Base-by-base conservation (phyloP, 768 basidiomycete genomes). In the Tricholoma hemisulphureum region DNA sequence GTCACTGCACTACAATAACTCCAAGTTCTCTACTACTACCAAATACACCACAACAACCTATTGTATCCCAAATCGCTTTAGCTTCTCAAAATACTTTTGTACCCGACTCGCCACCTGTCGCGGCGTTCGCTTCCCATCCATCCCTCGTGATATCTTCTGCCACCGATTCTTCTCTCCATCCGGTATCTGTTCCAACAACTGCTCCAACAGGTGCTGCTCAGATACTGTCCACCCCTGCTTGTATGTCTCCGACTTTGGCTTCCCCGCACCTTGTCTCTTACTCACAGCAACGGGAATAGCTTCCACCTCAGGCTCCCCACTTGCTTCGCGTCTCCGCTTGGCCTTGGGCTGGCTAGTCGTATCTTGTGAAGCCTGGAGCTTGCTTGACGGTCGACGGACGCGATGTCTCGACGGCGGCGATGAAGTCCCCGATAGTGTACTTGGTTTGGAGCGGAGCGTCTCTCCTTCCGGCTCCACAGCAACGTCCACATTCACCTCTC, bases 61-160 rank as follows among this genome's bases (percentile, higher is more conserved):
- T n/a, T n/a, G n/a, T n/a, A 87, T 64, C 32, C 90, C 89, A 69
- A 85, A 91, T 61, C 82, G 81, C 73, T 86, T 90, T 69, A 93
- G 69, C 76, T 92, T 93, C 68, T 88, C 88, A 69, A 91, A 87
- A 71, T 92, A 93, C 71, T 93, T 93, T 64, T 93, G 91, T 54
- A 93, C 91, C 16, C 90, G 82, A 74, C 89, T 91, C 34, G 90
- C 90, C n/a, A 93, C 91, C 74, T 93, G 91, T 59, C 90, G 74
- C 4, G 91, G 85, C 3, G 91, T 92, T 57, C 91, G 74, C 43
- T 77, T 77, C 0, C 91, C 91, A 49, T 83, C 77, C 91, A 93
- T 93, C 32, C 88, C 91, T 53, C 79, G 75, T 13, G 91, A 93
- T 52, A 93, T 93, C 70, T 90, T 89, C 55, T 84, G 78, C 88